Evolutionary conservation across 352 stramenopile genomes (phyloP).

Genomic region (Globisporangium sylvaticum): DNA sequence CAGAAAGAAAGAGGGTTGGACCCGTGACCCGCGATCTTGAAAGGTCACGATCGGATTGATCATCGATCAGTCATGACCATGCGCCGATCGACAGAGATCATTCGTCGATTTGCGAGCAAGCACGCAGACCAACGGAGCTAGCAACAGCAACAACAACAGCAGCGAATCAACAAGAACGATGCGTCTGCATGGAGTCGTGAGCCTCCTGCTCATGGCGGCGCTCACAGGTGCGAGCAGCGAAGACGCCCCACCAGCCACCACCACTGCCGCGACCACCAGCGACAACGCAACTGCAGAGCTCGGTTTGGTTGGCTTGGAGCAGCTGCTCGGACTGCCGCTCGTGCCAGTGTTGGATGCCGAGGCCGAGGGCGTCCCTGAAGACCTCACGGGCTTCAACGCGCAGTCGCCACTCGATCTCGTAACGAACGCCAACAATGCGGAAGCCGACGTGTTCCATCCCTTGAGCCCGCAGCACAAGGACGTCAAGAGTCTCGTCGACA

Average conservation of each 20-base stretch:
- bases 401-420: neutral
- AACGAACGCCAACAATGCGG: neutral
- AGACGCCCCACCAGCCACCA: neutral
- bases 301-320: neutral
- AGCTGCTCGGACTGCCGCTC: neutral
- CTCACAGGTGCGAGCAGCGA: neutral
- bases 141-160: neutral
- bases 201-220: slow-evolving; percentile 4
- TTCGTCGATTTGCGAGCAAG: slow-evolving; percentile 2
- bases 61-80: neutral
- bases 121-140: neutral
- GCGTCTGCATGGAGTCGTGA: neutral
- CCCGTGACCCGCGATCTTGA: slow-evolving; percentile 10
- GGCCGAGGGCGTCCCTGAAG: neutral
- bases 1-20: neutral
- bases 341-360: slow-evolving; percentile 1
- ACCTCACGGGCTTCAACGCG: neutral
- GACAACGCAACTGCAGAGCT: neutral
- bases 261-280: neutral
- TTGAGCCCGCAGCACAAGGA: slow-evolving; percentile 18
- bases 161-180: neutral
- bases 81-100: neutral
- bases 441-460: slow-evolving; percentile 19
- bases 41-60: neutral
- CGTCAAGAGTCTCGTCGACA: slow-evolving; percentile 32